Conservation (phyloP, 768 basidiomycete genomes). For the Austroboletus festivus region DNA sequence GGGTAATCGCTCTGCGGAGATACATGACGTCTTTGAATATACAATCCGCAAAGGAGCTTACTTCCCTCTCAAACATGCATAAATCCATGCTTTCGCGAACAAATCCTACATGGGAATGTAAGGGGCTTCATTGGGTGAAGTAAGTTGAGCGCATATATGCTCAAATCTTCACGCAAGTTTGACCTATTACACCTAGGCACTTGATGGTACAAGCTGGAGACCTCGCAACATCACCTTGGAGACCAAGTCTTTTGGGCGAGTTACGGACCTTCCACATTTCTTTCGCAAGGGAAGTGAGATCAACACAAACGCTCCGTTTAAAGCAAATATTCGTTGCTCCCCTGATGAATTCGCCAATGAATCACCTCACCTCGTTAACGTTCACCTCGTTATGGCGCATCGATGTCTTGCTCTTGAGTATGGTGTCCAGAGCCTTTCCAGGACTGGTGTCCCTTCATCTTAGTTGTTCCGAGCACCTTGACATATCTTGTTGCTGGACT, state of each 20-base stretch:
- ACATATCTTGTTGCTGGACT: conserved; percentile 55
- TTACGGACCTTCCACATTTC: conserved; percentile 42
- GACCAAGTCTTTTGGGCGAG: conserved; percentile 29
- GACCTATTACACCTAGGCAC: conserved; percentile 13
- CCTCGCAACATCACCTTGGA: conserved; percentile 25
- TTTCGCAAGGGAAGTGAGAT: conserved; percentile 40
- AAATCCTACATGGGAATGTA: conserved; percentile 9
- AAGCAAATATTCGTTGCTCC: conserved; percentile 32
- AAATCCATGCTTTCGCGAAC: conserved; percentile 26
- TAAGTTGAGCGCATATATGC: conserved; percentile 32
- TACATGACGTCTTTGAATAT: conserved; percentile 26
- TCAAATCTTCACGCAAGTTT: background rate
- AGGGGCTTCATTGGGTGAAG: conserved; percentile 47
- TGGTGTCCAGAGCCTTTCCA: conserved; percentile 48
- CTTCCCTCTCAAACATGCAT: conserved; percentile 33
- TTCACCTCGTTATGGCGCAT: conserved; percentile 58
- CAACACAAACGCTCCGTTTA: conserved; percentile 41
- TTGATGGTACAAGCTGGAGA: conserved; percentile 16
- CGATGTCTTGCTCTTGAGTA: conserved; percentile 43
- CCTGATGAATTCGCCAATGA: conserved; percentile 25
- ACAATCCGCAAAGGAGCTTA: conserved; percentile 16
- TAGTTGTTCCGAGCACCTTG: conserved; percentile 58
- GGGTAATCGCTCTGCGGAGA: conserved; percentile 41
- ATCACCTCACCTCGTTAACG: conserved; percentile 44
- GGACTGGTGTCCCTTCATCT: conserved; percentile 48